A percentile compares a stretch with the other conserved stretches of the same genome.
These are phyloP conservation scores for Tolypocladium sp. DNA, from an alignment of 2,329 filamentous ascomycete species.

Conservation along the genomic window DNA sequence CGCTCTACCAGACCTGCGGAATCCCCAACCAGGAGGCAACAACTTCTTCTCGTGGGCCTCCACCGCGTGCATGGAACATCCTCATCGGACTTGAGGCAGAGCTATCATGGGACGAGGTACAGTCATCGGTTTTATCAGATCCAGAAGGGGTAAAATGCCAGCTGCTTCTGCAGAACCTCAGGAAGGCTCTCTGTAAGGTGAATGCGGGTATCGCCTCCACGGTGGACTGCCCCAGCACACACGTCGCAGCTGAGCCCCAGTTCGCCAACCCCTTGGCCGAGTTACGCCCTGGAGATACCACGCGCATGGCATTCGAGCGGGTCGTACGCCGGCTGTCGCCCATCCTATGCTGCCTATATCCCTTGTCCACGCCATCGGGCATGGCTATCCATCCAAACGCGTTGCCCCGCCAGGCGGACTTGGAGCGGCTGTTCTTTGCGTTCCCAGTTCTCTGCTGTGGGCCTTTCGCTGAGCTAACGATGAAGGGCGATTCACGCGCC, in stretches of 20 bases:
- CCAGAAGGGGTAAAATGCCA: no score
- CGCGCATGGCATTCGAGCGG: slow-evolving; percentile 11
- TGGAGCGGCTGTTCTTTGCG: slow-evolving; percentile 15
- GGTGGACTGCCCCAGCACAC: background rate
- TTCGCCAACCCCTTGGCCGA: background rate
- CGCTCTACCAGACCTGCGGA: slow-evolving; percentile 6
- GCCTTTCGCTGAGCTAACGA: slow-evolving; percentile 12
- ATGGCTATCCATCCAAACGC: background rate
- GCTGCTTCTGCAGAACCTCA: no score
- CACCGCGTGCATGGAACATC: background rate
- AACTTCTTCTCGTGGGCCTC: background rate
- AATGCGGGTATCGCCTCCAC: no score
- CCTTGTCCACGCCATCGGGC: background rate
- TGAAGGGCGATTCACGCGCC: slow-evolving; percentile 14
- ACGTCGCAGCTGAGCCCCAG: background rate
- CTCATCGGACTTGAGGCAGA: background rate
- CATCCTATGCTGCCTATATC: slow-evolving; percentile 5
- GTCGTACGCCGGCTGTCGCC: slow-evolving; percentile 9
- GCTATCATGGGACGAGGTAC: background rate
- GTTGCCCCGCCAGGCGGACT: slow-evolving; percentile 4
- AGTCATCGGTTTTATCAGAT: no score
- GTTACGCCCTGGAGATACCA: background rate
- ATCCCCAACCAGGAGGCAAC: background rate
- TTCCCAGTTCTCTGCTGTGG: slow-evolving; percentile 18
- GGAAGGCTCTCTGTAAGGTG: no score